Evolutionary conservation across 805 yeast genomes (phyloP).

Genomic region (Lipomyces yamanashiensis): DNA sequence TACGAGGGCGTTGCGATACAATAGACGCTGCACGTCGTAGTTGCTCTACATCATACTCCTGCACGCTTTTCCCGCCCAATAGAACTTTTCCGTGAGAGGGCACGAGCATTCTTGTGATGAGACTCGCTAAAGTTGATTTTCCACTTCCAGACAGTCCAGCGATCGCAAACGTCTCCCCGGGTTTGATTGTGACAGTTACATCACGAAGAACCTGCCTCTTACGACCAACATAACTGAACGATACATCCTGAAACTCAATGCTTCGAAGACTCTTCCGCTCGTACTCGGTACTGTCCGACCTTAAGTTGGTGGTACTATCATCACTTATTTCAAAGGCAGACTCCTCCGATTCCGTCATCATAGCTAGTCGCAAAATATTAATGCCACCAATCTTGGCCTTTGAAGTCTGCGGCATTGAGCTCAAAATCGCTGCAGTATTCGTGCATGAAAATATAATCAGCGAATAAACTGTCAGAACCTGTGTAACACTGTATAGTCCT

Average conservation of each 20-base stretch:
- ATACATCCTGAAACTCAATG: conserved; percentile 52
- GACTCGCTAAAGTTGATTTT: conserved; percentile 72
- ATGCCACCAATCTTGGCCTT: conserved; percentile 61
- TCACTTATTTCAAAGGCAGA: neutral
- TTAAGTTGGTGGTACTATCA: too few species aligned
- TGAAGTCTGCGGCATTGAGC: conserved; percentile 75
- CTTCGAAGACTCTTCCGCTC: neutral
- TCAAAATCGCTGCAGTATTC: conserved; percentile 61
- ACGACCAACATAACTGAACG: conserved; percentile 45
- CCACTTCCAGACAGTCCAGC: conserved; percentile 93
- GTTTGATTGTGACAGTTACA: conserved; percentile 51
- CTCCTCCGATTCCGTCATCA: conserved; percentile 18
- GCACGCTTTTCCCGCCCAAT: conserved; percentile 52
- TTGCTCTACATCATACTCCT: conserved; percentile 50
- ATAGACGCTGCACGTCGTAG: conserved; percentile 63
- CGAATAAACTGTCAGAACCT: conserved; percentile 70
- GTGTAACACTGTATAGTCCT: conserved; percentile 59
- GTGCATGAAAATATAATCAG: conserved; percentile 74
- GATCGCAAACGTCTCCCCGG: conserved; percentile 63
- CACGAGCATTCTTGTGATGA: conserved; percentile 61
- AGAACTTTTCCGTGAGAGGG: conserved; percentile 49
- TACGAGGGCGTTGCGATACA: conserved; percentile 73
- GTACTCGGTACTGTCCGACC: too few species aligned
- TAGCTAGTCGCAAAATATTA: conserved; percentile 30
- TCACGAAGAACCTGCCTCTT: conserved; percentile 40